Evolutionary conservation across 805 yeast genomes (phyloP).

Genomic region (Candida silvicultrix): DNA sequence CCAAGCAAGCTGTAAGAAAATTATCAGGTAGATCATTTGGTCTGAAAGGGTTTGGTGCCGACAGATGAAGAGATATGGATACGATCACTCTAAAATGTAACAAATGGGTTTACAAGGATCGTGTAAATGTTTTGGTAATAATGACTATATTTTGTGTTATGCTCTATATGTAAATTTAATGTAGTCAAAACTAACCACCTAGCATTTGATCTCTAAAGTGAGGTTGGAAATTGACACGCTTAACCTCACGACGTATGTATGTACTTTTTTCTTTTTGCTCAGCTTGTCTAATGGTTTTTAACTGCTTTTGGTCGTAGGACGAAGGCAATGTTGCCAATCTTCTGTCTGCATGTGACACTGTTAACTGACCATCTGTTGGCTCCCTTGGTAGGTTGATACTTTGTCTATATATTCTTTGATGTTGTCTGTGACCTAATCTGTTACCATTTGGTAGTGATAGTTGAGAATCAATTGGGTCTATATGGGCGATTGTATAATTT

Average conservation of each 20-base stretch:
- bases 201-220: conserved; percentile 78
- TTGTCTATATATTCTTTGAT: conserved; percentile 68
- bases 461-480: conserved; percentile 56
- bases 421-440: conserved; percentile 75
- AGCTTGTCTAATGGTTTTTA: conserved; percentile 34
- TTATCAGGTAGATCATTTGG: conserved; percentile 25
- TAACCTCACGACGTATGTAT: conserved; percentile 46
- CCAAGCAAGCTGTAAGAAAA: conserved; percentile 21
- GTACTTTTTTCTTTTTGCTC: conserved; percentile 39
- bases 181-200: conserved; percentile 24
- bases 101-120: neutral
- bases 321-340: conserved; percentile 53
- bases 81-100: no score
- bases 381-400: conserved; percentile 38
- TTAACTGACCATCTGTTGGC: conserved; percentile 58
- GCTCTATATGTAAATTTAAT: neutral
- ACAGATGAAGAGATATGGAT: no score
- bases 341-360: conserved; percentile 73
- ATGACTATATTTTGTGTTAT: neutral
- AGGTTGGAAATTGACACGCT: conserved; percentile 64
- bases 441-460: conserved; percentile 72
- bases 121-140: neutral
- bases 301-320: conserved; percentile 38
- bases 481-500: conserved; percentile 29
- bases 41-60: conserved; percentile 23